Conservation (phyloP, 2,329 filamentous ascomycete genomes). For the Diaporthe ilicicola region DNA sequence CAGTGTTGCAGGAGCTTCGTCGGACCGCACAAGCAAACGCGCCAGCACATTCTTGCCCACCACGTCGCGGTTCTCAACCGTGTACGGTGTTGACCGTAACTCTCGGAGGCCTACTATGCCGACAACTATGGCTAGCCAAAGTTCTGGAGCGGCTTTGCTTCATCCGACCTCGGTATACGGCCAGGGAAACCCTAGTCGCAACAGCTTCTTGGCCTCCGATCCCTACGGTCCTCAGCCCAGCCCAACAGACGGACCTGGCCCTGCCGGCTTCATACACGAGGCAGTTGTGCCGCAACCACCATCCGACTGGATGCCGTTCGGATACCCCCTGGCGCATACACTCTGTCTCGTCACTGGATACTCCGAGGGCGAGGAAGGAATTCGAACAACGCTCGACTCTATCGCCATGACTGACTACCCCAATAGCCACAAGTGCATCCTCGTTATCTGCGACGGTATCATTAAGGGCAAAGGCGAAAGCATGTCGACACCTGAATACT, state of each 20-base stretch:
- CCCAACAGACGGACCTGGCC: slow-evolving; percentile 75
- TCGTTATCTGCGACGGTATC: slow-evolving; percentile 96
- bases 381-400: slow-evolving; percentile 94
- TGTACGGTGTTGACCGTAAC: slow-evolving; percentile 77
- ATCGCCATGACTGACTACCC: slow-evolving; percentile 98
- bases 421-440: slow-evolving; percentile 97
- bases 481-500: slow-evolving; percentile 88
- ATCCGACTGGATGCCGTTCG: slow-evolving; percentile 96
- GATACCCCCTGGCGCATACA: slow-evolving; percentile 90
- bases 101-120: slow-evolving; percentile 64
- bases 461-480: slow-evolving; percentile 95
- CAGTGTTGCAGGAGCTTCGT: slow-evolving; percentile 64
- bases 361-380: slow-evolving; percentile 91
- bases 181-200: slow-evolving; percentile 68
- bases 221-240: slow-evolving; percentile 59
- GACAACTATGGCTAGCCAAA: slow-evolving; percentile 95
- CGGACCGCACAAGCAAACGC: slow-evolving; percentile 81
- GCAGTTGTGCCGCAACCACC: slow-evolving; percentile 95
- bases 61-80: slow-evolving; percentile 92
- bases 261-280: slow-evolving; percentile 95
- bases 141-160: slow-evolving; percentile 75
- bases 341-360: slow-evolving; percentile 97
- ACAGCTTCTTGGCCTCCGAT: slow-evolving; percentile 71
- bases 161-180: slow-evolving; percentile 78
- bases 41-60: slow-evolving; percentile 87